Conservation (phyloP, 768 basidiomycete genomes). For the Rhizopogon vinicolor region DNA sequence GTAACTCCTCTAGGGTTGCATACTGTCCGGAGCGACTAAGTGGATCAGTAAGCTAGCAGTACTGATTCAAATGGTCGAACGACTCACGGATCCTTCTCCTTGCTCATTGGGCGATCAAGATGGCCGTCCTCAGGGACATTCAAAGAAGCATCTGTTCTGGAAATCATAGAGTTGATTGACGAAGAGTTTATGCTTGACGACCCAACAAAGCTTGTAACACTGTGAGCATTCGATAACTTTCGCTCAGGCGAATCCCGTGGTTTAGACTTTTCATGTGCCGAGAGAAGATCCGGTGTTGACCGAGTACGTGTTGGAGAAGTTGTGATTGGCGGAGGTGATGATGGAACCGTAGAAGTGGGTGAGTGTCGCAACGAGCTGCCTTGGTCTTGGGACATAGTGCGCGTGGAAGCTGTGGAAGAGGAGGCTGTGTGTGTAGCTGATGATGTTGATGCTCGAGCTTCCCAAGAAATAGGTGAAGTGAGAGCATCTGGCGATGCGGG, state of each 20-base stretch:
- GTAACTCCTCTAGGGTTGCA: conserved; percentile 71
- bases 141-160: conserved; percentile 7
- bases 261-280: conserved; percentile 37
- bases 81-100: conserved; percentile 52
- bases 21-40: conserved; percentile 58
- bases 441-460: conserved; percentile 42
- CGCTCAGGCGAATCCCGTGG: conserved; percentile 17
- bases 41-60: conserved; percentile 8
- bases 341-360: conserved; percentile 29
- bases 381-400: conserved; percentile 24
- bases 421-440: conserved; percentile 51
- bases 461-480: conserved; percentile 49
- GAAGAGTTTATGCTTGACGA: conserved; percentile 17
- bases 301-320: conserved; percentile 50
- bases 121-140: conserved; percentile 20
- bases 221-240: conserved; percentile 27
- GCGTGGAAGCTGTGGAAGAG: conserved; percentile 31
- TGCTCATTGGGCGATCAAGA: conserved; percentile 18
- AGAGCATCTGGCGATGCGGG: conserved; percentile 68
- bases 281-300: conserved; percentile 50
- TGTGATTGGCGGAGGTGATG: conserved; percentile 33
- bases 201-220: conserved; percentile 19
- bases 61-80: neutral
- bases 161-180: conserved; percentile 8
- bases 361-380: conserved; percentile 24